Conservation (phyloP, 441 rosid species). For the Raphanus hybrid region DNA sequence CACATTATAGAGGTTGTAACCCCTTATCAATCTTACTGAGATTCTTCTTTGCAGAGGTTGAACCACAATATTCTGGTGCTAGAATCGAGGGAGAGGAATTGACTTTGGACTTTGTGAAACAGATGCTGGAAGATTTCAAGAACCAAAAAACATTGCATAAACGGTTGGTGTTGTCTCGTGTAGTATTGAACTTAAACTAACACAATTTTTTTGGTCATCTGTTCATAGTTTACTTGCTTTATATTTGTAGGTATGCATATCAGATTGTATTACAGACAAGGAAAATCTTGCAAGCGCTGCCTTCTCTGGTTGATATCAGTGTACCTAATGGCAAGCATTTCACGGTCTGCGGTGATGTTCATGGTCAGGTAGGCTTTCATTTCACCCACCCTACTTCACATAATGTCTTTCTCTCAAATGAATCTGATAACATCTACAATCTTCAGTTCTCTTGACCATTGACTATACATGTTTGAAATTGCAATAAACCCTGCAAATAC, state of each 20-base stretch:
- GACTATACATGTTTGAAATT: neutral
- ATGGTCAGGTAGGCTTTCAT: slow-evolving; percentile 83
- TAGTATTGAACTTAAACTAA: slow-evolving; percentile 28
- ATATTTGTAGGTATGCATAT: slow-evolving; percentile 78
- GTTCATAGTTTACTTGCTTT: slow-evolving; percentile 28
- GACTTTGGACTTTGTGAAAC: slow-evolving; percentile 88
- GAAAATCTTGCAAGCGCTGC: slow-evolving; percentile 71
- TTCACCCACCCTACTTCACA: neutral
- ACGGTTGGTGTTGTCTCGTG: slow-evolving; percentile 51
- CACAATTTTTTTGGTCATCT: neutral
- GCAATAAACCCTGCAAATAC: neutral
- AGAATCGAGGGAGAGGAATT: slow-evolving; percentile 87
- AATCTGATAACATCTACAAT: neutral
- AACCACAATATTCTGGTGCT: slow-evolving; percentile 93
- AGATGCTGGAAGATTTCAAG: slow-evolving; percentile 95
- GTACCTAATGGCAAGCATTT: slow-evolving; percentile 76
- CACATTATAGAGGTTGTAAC: slow-evolving; percentile 35
- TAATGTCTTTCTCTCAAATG: neutral
- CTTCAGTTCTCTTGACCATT: neutral
- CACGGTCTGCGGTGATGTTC: slow-evolving; percentile 98
- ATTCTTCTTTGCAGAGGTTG: slow-evolving; percentile 69
- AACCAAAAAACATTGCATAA: slow-evolving; percentile 85
- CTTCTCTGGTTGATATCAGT: slow-evolving; percentile 84
- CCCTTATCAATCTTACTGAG: slow-evolving; percentile 2
- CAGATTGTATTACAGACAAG: slow-evolving; percentile 91